Conservation (phyloP, 352 stramenopile species). For the Globisporangium canariense region DNA sequence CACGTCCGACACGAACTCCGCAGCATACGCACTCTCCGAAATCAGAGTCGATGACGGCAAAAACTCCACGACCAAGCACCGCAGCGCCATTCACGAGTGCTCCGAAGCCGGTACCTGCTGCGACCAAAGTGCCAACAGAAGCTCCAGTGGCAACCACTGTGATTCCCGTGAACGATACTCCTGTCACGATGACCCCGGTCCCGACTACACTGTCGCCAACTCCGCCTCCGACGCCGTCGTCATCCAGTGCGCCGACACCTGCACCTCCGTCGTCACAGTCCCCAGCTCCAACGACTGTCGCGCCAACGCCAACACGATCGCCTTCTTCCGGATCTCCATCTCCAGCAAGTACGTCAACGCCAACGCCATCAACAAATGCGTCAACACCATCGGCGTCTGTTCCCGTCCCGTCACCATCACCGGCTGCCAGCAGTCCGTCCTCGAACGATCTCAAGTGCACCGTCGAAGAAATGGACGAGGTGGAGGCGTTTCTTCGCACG, state of each 20-base stretch:
- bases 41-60: not conserved
- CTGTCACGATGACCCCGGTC: not conserved
- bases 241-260: not conserved
- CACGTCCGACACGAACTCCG: not conserved
- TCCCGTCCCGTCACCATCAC: not conserved
- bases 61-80: not conserved
- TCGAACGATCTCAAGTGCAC: constrained; percentile 18
- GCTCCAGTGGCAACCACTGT: not conserved
- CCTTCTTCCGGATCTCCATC: not conserved
- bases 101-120: not conserved
- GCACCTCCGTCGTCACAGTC: not conserved
- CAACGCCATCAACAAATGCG: not conserved
- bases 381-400: not conserved
- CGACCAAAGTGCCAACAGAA: not conserved
- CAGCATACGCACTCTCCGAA: not conserved
- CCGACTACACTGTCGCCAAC: not conserved
- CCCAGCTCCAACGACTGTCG: not conserved
- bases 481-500: constrained; percentile 16
- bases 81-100: not conserved
- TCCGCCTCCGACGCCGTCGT: not conserved
- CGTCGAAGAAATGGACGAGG: constrained; percentile 17
- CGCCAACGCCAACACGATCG: constrained; percentile 5
- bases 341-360: not conserved
- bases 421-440: not conserved
- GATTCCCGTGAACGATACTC: not conserved